Conservation (phyloP, 805 yeast species). For the Suhomyces canberraensis region DNA sequence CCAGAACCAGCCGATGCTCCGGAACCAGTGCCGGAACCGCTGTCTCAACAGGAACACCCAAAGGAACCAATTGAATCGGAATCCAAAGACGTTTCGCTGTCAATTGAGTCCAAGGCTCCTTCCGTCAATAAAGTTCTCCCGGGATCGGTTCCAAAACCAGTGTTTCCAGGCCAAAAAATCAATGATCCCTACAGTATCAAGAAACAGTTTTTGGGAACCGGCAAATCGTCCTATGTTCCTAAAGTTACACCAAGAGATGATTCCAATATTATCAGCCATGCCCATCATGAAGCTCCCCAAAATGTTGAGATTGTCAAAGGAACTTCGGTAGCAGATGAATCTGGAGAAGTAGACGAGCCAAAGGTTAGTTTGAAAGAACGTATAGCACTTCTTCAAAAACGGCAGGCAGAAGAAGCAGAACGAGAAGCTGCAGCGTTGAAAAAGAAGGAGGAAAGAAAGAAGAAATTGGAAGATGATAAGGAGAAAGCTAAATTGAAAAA, state of each 20-base stretch:
- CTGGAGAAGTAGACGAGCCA: slow-evolving; percentile 56
- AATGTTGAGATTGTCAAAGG: slow-evolving; percentile 24
- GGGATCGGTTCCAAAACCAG: slow-evolving; percentile 17
- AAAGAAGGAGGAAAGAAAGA: slow-evolving; percentile 51
- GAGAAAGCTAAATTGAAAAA: slow-evolving; percentile 19
- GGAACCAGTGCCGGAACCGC: neutral
- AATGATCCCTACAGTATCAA: slow-evolving; percentile 48
- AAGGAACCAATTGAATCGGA: slow-evolving; percentile 1
- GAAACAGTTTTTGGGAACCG: slow-evolving; percentile 53
- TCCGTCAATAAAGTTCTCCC: neutral
- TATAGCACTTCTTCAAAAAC: slow-evolving; percentile 76
- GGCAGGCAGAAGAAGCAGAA: slow-evolving; percentile 77
- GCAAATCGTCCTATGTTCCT: slow-evolving; percentile 61
- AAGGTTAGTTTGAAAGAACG: slow-evolving; percentile 82
- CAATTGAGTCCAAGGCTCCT: neutral
- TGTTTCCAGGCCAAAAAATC: slow-evolving; percentile 29
- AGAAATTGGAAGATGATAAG: slow-evolving; percentile 32
- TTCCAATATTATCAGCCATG: slow-evolving; percentile 28
- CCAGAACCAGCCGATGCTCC: slow-evolving; percentile 4
- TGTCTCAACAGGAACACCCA: neutral
- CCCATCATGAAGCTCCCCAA: slow-evolving; percentile 21
- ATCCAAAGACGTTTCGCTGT: neutral
- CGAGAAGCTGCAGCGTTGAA: slow-evolving; percentile 58
- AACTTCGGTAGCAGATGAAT: slow-evolving; percentile 28
- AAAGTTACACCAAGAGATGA: slow-evolving; percentile 40